phyloP scores from a whole-genome alignment of 805 yeast genomes.

The Candida boleticola region DNA sequence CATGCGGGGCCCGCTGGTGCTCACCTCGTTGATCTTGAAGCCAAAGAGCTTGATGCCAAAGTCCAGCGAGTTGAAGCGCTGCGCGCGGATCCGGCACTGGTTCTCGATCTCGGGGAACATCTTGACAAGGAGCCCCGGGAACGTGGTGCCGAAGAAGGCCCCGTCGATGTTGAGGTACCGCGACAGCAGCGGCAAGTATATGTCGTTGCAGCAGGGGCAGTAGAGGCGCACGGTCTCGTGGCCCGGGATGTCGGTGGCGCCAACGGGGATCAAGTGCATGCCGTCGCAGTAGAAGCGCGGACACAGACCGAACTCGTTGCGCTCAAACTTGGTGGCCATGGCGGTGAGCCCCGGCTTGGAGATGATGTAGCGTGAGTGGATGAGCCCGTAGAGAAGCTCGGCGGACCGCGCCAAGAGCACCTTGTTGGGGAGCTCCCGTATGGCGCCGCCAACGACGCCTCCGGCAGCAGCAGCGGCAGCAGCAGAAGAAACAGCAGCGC shows the following conservation, averaged over 20 bases:
- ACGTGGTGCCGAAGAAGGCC: conserved; percentile 94
- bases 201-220: conserved; percentile 93
- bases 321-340: conserved; percentile 92
- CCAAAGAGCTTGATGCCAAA: conserved; percentile 84
- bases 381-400: conserved; percentile 86
- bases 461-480: no score
- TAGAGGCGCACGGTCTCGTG: conserved; percentile 87
- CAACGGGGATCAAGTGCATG: conserved; percentile 87
- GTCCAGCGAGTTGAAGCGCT: conserved; percentile 47
- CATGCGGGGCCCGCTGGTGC: conserved; percentile 91
- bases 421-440: conserved; percentile 58
- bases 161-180: conserved; percentile 90
- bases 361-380: conserved; percentile 87
- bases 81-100: conserved; percentile 59
- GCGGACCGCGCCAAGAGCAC: conserved; percentile 87
- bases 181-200: conserved; percentile 85
- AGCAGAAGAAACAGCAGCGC: no score
- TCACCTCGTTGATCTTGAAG: conserved; percentile 71
- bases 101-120: conserved; percentile 88
- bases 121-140: conserved; percentile 88
- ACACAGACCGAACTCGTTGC: conserved; percentile 86
- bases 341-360: conserved; percentile 87
- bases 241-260: conserved; percentile 87
- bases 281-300: conserved; percentile 89
- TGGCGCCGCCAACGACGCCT: conserved; percentile 33